These are phyloP conservation scores for Niveomyces coronatus DNA, from an alignment of 2,329 filamentous ascomycete species.

Conservation along the genomic window DNA sequence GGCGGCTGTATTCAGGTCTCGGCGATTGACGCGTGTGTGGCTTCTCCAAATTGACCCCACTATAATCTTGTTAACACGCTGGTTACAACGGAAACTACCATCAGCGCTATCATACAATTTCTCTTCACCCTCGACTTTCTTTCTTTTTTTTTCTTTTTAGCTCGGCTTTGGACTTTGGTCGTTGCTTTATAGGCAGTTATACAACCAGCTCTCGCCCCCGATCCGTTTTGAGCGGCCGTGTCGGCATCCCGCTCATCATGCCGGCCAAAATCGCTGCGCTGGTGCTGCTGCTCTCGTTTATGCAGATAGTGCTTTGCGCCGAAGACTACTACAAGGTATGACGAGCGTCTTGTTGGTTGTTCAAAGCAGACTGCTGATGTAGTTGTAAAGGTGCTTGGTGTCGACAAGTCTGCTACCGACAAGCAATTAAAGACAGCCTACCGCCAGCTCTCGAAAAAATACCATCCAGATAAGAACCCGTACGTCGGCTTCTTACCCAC, in stretches of 20 bases:
- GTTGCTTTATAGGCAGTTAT: slow-evolving; percentile 3
- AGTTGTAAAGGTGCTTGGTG: slow-evolving; percentile 56
- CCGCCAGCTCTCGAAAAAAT: slow-evolving; percentile 85
- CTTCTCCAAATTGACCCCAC: not conserved
- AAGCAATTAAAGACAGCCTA: slow-evolving; percentile 92
- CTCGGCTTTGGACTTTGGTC: not conserved
- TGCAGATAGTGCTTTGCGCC: slow-evolving; percentile 45
- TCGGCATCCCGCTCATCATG: slow-evolving; percentile 31
- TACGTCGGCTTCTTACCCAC: slow-evolving; percentile 46
- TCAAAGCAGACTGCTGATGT: not conserved
- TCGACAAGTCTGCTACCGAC: slow-evolving; percentile 70
- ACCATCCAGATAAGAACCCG: slow-evolving; percentile 97
- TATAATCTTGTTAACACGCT: slow-evolving; percentile 11
- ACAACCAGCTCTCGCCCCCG: not conserved
- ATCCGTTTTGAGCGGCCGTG: too few species aligned
- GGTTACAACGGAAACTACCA: too few species aligned
- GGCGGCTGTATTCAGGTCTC: too few species aligned
- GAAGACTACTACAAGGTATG: slow-evolving; percentile 73
- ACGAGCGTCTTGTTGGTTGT: slow-evolving; percentile 4
- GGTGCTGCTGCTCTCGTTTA: slow-evolving; percentile 40
- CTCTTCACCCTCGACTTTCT: not conserved
- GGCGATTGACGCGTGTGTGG: not conserved
- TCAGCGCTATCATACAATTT: too few species aligned
- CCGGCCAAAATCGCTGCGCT: slow-evolving; percentile 39
- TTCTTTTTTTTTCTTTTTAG: not conserved